Evolutionary conservation across 2,329 filamentous ascomycete species (phyloP).

Genomic region (Trichoderma pleuroti): DNA sequence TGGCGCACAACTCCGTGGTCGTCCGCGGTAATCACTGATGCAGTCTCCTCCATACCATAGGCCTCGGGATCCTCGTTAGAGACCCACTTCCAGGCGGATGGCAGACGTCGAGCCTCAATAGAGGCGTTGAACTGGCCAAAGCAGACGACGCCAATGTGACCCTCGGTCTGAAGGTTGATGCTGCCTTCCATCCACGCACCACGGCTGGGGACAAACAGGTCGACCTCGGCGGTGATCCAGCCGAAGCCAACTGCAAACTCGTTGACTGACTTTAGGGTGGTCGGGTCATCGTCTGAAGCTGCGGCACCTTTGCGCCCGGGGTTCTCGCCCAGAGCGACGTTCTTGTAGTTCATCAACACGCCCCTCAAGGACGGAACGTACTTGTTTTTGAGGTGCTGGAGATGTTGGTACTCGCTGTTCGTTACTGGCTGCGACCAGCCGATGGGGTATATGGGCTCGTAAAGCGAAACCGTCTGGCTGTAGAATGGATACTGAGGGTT

Average conservation of each 20-base stretch:
- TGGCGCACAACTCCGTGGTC: slow-evolving; percentile 52
- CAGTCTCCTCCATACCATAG: slow-evolving; percentile 41
- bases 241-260: slow-evolving; percentile 85
- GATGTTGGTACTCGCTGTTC: slow-evolving; percentile 68
- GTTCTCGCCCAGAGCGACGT: slow-evolving; percentile 61
- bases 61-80: slow-evolving; percentile 47
- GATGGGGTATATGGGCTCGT: slow-evolving; percentile 68
- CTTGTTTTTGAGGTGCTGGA: slow-evolving; percentile 70
- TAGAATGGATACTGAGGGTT: slow-evolving; percentile 65
- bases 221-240: slow-evolving; percentile 84
- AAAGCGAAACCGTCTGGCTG: slow-evolving; percentile 75
- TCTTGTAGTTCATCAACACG: slow-evolving; percentile 70
- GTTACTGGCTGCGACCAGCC: slow-evolving; percentile 68
- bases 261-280: slow-evolving; percentile 55
- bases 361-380: slow-evolving; percentile 71
- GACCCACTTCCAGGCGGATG: slow-evolving; percentile 76
- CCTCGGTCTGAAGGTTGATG: slow-evolving; percentile 82
- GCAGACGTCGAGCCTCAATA: slow-evolving; percentile 73
- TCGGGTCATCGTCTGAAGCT: slow-evolving; percentile 45
- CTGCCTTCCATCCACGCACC: slow-evolving; percentile 74
- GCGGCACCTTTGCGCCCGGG: slow-evolving; percentile 50
- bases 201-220: slow-evolving; percentile 73
- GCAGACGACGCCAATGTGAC: slow-evolving; percentile 83
- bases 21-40: slow-evolving; percentile 40
- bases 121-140: slow-evolving; percentile 91